These are phyloP conservation scores for Boechera retrofracta DNA, from an alignment of 345 rosid species.

Conservation along the genomic window DNA sequence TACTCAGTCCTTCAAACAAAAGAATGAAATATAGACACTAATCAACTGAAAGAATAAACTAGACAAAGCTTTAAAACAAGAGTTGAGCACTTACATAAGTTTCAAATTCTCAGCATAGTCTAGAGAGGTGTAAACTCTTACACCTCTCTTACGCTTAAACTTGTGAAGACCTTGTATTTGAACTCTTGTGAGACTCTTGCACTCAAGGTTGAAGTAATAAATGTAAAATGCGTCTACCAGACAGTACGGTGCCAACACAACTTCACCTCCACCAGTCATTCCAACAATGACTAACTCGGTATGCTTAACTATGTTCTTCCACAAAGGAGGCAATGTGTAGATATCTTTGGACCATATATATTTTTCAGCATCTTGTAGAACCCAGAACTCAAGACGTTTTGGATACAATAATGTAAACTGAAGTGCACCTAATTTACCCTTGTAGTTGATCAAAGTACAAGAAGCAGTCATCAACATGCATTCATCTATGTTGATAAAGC, in stretches of 20 bases:
- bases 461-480: neutral
- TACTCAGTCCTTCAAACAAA: slow-evolving; percentile 3
- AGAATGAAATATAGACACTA: neutral
- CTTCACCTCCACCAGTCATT: neutral
- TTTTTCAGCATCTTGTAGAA: neutral
- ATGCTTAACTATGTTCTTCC: neutral
- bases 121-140: neutral
- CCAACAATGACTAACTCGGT: neutral
- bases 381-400: neutral
- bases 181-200: neutral
- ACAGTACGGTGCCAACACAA: neutral
- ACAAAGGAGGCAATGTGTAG: neutral
- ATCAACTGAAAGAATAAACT: neutral
- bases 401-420: no score
- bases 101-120: slow-evolving; percentile 6
- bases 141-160: neutral
- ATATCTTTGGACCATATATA: slow-evolving; percentile 1
- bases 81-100: neutral
- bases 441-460: slow-evolving; percentile 22
- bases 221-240: neutral
- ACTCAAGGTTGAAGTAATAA: neutral
- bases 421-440: slow-evolving; percentile 18
- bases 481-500: neutral
- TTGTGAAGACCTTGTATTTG: neutral
- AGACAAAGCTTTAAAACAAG: neutral